Evolutionary conservation across 441 rosid genomes (phyloP), one percentile per base, ranked within the genome.

Genomic region (Erodium chrysanthum): DNA sequence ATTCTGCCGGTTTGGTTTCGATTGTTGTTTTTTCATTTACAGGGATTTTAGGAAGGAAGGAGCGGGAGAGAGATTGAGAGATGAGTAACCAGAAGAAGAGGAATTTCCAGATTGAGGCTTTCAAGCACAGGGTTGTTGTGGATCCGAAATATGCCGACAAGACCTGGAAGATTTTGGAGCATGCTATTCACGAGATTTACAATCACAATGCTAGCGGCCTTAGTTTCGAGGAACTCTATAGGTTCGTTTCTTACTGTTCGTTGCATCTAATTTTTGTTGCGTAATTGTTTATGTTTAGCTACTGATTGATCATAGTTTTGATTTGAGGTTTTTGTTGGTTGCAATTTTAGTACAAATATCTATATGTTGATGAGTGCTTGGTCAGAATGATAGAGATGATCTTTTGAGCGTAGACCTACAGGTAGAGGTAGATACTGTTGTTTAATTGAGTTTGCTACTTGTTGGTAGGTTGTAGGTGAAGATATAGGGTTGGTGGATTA

Each of bases 171-270:
- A 83, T 92, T 77, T 84, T 90, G 15, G 96, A 90, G 74, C 92
- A 91, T 74, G 98, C 96, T 58, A 90, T 92, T 70, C 96, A 90
- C 69, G 96, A 92, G 86, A 92, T 90, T 87, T 92, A 90, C 75
- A 92, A 90, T 78, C 98, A 92, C 72, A 91, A 92, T 52, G 98
- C 98, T 52, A 90, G 96, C 71, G 96, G 96, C 67, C 96, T 92
- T 69, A 90, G 96, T 64, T 92, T 92, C 75, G 98, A 92, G 74
- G 96, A 90, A 83, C 96, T 92, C 61, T 88, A 92, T 71, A 88
- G 98, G 96, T 54, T 21, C 11, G 18, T 17, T 18, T 42, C 67
- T 35, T 31, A 20, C 3, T 48, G 7, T 6, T 18, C 4, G 29
- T 68, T 54, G 46, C 46, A 40, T 40, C 46, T 40, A 40, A 10